Evolutionary conservation across 1,284 basidiomycete species (phyloP).

Genomic region (Malassezia restricta): DNA sequence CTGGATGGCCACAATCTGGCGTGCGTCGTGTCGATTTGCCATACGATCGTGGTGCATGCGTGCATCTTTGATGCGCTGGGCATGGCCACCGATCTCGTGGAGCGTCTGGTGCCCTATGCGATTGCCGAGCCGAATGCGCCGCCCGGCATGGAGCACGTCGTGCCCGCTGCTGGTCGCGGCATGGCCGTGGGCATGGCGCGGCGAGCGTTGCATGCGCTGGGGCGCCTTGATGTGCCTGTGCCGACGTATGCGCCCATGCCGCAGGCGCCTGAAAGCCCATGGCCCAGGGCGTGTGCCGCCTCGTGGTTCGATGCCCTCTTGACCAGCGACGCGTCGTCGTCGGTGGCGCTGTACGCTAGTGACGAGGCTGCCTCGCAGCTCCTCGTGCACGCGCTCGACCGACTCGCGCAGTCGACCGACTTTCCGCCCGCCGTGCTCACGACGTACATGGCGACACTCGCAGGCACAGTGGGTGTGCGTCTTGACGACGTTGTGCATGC

Average conservation of each 20-base stretch:
- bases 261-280: neutral
- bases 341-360: neutral
- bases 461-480: constrained; percentile 8
- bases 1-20: constrained; percentile 11
- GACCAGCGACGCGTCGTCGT: neutral
- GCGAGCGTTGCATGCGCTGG: neutral
- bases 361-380: constrained; percentile 1
- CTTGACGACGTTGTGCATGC: neutral
- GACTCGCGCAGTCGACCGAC: neutral
- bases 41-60: constrained; percentile 4
- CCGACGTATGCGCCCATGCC: constrained; percentile 2
- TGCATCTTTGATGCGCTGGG: constrained; percentile 5
- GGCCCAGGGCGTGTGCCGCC: neutral
- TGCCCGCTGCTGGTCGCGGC: constrained; percentile 5
- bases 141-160: constrained; percentile 1
- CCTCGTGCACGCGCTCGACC: constrained; percentile 1
- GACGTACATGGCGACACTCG: constrained; percentile 2
- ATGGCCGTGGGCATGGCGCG: constrained; percentile 11
- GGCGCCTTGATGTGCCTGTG: neutral
- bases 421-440: neutral
- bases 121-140: neutral
- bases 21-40: constrained; percentile 11
- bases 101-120: constrained; percentile 8
- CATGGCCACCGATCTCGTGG: neutral
- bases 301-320: neutral